These are phyloP conservation scores for Colletotrichum higginsianum DNA, from an alignment of 2,329 filamentous ascomycete species.

Conservation along the genomic window DNA sequence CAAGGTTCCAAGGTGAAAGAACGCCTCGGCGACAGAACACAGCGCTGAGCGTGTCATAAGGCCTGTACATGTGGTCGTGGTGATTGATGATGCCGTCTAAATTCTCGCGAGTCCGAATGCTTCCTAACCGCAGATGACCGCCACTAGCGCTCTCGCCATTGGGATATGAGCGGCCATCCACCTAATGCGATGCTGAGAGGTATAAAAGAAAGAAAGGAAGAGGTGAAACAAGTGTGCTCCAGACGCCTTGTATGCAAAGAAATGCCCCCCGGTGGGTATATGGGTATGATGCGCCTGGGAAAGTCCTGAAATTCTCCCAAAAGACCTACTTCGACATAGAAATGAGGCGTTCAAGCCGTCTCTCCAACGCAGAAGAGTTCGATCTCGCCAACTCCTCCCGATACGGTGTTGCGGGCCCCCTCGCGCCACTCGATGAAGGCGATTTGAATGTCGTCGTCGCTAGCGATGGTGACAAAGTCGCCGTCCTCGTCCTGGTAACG, in stretches of 20 bases:
- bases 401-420: conserved; percentile 68
- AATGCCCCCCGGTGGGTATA: conserved; percentile 43
- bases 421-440: conserved; percentile 97
- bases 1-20: conserved; percentile 9
- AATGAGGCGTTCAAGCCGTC: conserved; percentile 46
- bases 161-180: conserved; percentile 22
- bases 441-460: conserved; percentile 95
- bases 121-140: conserved; percentile 33
- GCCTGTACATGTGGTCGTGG: conserved; percentile 26
- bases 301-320: conserved; percentile 33
- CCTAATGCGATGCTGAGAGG: conserved; percentile 40
- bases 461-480: conserved; percentile 93
- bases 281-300: conserved; percentile 42
- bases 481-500: conserved; percentile 94
- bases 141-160: conserved; percentile 11
- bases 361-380: conserved; percentile 84
- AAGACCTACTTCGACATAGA: conserved; percentile 34
- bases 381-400: conserved; percentile 87
- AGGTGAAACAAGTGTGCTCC: conserved; percentile 41
- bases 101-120: conserved; percentile 38
- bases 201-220: conserved; percentile 30
- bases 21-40: not conserved
- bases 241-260: conserved; percentile 44
- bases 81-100: conserved; percentile 41
- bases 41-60: not conserved